These are phyloP conservation scores for Alternaria solani DNA, from an alignment of 2,329 filamentous ascomycete species.

Conservation along the genomic window DNA sequence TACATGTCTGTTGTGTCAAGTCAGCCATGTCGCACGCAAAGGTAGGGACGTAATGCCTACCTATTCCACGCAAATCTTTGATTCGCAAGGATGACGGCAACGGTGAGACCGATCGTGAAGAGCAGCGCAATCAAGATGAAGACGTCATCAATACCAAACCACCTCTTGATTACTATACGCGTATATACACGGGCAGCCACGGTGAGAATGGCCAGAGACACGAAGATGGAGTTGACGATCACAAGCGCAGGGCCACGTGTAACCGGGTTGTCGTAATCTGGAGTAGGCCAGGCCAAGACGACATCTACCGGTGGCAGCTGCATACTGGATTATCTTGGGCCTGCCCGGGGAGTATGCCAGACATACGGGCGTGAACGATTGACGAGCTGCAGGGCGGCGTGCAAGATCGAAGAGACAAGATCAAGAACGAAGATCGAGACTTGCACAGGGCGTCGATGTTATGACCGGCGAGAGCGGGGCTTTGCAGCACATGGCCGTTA, in stretches of 20 bases:
- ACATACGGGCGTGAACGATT: constrained; percentile 12
- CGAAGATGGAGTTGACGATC: constrained; percentile 52
- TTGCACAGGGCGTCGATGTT: constrained; percentile 6
- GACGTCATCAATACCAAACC: constrained; percentile 55
- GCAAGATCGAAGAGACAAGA: constrained; percentile 1
- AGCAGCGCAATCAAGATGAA: constrained; percentile 53
- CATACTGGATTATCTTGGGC: constrained; percentile 29
- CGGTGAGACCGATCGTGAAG: constrained; percentile 50
- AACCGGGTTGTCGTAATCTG: constrained; percentile 52
- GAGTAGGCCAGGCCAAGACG: constrained; percentile 48
- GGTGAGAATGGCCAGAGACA: constrained; percentile 46
- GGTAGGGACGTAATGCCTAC: background rate
- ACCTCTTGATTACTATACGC: constrained; percentile 51
- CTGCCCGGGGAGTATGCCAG: constrained; percentile 9
- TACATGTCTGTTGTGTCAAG: constrained; percentile 46
- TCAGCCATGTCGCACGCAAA: background rate
- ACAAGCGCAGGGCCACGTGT: constrained; percentile 52
- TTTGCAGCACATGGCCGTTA: constrained; percentile 6
- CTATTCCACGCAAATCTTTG: constrained; percentile 50
- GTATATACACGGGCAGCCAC: constrained; percentile 53
- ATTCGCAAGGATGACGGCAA: constrained; percentile 54
- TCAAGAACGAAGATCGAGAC: background rate
- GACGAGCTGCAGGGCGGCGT: background rate
- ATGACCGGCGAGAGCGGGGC: constrained; percentile 4
- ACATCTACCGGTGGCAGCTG: constrained; percentile 42